Base-by-base conservation (phyloP, 345 rosid genomes). In the Reutealis trisperma region DNA sequence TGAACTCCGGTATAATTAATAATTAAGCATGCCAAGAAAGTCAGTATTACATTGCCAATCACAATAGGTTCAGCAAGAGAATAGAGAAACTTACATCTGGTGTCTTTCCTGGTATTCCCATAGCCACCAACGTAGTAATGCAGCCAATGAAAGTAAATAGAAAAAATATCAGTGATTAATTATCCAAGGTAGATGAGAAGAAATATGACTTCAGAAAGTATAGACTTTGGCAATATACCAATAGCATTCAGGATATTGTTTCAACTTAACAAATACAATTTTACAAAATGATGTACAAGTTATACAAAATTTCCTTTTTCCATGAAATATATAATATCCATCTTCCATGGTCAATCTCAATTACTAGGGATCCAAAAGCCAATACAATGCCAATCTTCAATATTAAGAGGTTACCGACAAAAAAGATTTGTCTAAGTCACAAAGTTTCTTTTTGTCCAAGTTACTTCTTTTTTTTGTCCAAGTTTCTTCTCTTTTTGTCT, bases 71-170 rank as follows among this genome's bases (percentile, higher is more conserved):
- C 63, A 62, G 79, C 1, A 32, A 47, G 59, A 63, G 71, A 70
- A 65, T 10, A 57, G 1, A 49, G 67, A 64, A 72, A 88, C 95
- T 89, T 84, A 91, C 95, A 76, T 89, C 79, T 7, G 90, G 93
- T 47, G 93, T 91, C 78, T 89, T 87, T 72, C 95, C 93, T 91
- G 86, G 65, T 51, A 85, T 44, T 77, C 21, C 75, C 82, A 57
- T 34, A 77, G 71, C 30, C 73, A 69, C 67, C 61, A 73, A 45
- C 71, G 63, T 65, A 47, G 65, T 77, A 61, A 52, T 67, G 65
- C 78, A 41, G 42, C 71, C 57, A 60, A 75, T 24, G 66, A 14
- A 72, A 55, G 32, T 60, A 61, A 14, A 24, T 73, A 76, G 57
- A 67, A 63, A 78, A 62, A 64, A 18, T 37, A 49, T 83, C 15